Evolutionary conservation across 495 filamentous ascomycete genomes (phyloP), one percentile per base, ranked within the genome.

Genomic region (Hypoxylon fuscum): DNA sequence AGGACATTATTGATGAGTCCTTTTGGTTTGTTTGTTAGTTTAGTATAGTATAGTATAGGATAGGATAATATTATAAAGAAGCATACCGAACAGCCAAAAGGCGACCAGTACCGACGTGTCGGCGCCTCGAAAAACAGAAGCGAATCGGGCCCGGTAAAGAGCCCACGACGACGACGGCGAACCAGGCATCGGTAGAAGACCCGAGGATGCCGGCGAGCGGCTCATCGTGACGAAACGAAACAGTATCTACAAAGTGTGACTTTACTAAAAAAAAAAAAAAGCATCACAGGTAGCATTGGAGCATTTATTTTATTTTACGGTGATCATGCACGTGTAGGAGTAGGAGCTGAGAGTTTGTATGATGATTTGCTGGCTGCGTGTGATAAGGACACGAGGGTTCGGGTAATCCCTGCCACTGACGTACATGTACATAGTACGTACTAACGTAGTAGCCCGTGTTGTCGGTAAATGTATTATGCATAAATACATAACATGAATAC

Each of bases 1-100:
- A 97, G 90, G 69, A 98, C 90, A 78, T 97, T 98, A 76, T 98
- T 98, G 72, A 98, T 91, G 5, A 97, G 80, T 50, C 95, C 94
- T 98, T 59, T 15, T 14, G 35, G 23, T 15, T 23, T 20, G 5
- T 49, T 8, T 4, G 44, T 72, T 29, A 64, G 34, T 29, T 31
- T 43, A 12, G 11, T n/a, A n/a, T n/a, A n/a, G n/a, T n/a, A n/a
- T n/a, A n/a, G n/a, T n/a, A n/a, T n/a, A n/a, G n/a, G 23, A 29
- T 14, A 32, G 45, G 32, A n/a, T n/a, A n/a, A n/a, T n/a, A n/a
- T n/a, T n/a, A n/a, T n/a, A n/a, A n/a, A 38, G 37, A 22, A 18
- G 69, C 80, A 58, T 78, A 96, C 93, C 93, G 69, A 96, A 96
- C 8, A 96, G 81, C 92, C 91, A 97, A 67, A 98, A 98, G 29